A percentile compares a stretch with the other conserved stretches of the same genome.
Evolutionary conservation across 139 green algal species (phyloP).

Genomic region (Limnomonas spitsbergensis): DNA sequence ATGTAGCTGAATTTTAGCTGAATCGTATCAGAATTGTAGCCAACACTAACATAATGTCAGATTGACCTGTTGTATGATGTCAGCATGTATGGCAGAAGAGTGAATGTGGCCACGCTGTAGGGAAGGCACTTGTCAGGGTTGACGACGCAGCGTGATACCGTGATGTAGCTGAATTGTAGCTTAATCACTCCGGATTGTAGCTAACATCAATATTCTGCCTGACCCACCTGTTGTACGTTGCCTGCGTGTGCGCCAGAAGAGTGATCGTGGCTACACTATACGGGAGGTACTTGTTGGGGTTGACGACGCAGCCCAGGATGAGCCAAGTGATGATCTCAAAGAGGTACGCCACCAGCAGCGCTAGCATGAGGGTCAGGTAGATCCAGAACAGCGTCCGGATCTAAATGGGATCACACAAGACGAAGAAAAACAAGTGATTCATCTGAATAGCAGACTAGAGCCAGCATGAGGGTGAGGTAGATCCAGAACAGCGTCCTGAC

Average conservation of each 20-base stretch:
- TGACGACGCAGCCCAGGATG: constrained; percentile 38
- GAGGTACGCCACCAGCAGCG: constrained; percentile 36
- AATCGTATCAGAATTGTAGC: no score
- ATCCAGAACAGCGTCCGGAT: constrained; percentile 32
- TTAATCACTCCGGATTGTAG: not conserved
- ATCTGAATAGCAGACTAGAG: not conserved
- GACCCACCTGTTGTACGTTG: constrained; percentile 25
- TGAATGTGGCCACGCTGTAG: no score
- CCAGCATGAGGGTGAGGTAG: no score
- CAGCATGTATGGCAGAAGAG: no score
- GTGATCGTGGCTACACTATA: constrained; percentile 42
- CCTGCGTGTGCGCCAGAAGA: constrained; percentile 25
- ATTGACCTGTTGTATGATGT: no score
- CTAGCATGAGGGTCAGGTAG: constrained; percentile 30
- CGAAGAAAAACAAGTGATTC: not conserved
- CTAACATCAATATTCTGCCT: not conserved
- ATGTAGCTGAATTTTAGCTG: no score
- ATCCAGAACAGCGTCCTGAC: no score
- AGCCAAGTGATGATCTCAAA: constrained; percentile 42
- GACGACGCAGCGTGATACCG: constrained; percentile 17
- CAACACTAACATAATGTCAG: no score
- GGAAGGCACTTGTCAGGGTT: constrained; percentile 48
- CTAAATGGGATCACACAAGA: constrained; percentile 1
- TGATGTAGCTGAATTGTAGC: not conserved
- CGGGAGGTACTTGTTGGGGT: constrained; percentile 48